Evolutionary conservation across 805 yeast genomes (phyloP).

Genomic region (Peterozyma xylosa): DNA sequence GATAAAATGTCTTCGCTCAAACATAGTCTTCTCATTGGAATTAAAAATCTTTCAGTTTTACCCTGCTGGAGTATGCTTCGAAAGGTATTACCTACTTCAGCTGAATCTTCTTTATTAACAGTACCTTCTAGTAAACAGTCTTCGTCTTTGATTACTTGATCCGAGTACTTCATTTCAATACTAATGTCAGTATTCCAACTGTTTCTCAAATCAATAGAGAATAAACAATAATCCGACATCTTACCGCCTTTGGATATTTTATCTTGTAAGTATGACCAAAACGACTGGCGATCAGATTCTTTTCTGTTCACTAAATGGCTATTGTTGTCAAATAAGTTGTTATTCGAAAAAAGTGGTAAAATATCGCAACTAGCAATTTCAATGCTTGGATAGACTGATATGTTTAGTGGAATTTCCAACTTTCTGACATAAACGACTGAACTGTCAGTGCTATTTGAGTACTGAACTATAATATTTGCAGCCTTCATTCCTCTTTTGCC

Average conservation of each 20-base stretch:
- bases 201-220: conserved; percentile 73
- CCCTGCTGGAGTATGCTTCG: conserved; percentile 4
- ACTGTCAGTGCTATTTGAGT: conserved; percentile 33
- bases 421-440: conserved; percentile 37
- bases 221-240: conserved; percentile 48
- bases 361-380: conserved; percentile 74
- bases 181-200: conserved; percentile 60
- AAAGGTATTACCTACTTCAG: not conserved
- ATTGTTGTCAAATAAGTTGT: conserved; percentile 16
- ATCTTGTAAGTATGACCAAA: conserved; percentile 6
- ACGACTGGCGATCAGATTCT: not conserved
- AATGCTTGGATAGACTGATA: conserved; percentile 65
- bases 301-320: not conserved
- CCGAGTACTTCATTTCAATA: conserved; percentile 18
- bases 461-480: conserved; percentile 59
- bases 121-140: conserved; percentile 1
- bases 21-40: conserved; percentile 60
- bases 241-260: conserved; percentile 15
- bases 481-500: conserved; percentile 72
- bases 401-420: conserved; percentile 58
- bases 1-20: conserved; percentile 33
- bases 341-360: conserved; percentile 39
- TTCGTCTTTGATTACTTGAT: conserved; percentile 11
- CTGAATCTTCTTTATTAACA: conserved; percentile 1
- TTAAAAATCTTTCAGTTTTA: conserved; percentile 39